Evolutionary conservation across 2,329 filamentous ascomycete genomes (phyloP).

Genomic region (Fusarium sp.): DNA sequence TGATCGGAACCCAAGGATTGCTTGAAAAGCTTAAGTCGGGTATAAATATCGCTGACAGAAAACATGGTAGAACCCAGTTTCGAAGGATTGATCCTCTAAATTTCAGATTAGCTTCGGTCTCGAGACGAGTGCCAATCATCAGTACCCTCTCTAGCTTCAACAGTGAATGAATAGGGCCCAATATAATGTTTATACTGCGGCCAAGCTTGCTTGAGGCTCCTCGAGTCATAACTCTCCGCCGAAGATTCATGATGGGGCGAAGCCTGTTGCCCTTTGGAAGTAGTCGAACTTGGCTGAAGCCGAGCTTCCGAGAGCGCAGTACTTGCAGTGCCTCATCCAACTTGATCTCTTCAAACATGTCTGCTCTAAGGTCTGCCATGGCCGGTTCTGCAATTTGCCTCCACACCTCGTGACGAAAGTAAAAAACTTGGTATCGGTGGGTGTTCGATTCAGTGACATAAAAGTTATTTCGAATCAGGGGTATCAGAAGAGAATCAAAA

Average conservation of each 20-base stretch:
- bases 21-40: slow-evolving; percentile 77
- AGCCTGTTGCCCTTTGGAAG: slow-evolving; percentile 83
- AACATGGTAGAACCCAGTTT: slow-evolving; percentile 83
- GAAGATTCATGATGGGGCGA: slow-evolving; percentile 88
- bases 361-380: slow-evolving; percentile 71
- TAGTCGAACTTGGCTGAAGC: slow-evolving; percentile 82
- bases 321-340: slow-evolving; percentile 65
- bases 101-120: slow-evolving; percentile 21
- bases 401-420: slow-evolving; percentile 96
- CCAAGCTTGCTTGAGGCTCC: slow-evolving; percentile 72
- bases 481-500: slow-evolving; percentile 91
- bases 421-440: slow-evolving; percentile 86
- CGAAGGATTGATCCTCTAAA: slow-evolving; percentile 60
- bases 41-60: slow-evolving; percentile 83
- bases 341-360: slow-evolving; percentile 83
- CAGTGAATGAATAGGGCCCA: slow-evolving; percentile 79
- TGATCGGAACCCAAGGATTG: slow-evolving; percentile 53
- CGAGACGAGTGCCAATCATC: neutral
- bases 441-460: slow-evolving; percentile 91
- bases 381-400: slow-evolving; percentile 78
- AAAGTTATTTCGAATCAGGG: slow-evolving; percentile 87
- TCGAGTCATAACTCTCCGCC: slow-evolving; percentile 67
- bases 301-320: slow-evolving; percentile 72
- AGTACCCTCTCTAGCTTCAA: slow-evolving; percentile 82
- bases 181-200: slow-evolving; percentile 58